Evolutionary conservation across 1,284 basidiomycete species (phyloP).

Genomic region (Phellopilus nigrolimitatus): DNA sequence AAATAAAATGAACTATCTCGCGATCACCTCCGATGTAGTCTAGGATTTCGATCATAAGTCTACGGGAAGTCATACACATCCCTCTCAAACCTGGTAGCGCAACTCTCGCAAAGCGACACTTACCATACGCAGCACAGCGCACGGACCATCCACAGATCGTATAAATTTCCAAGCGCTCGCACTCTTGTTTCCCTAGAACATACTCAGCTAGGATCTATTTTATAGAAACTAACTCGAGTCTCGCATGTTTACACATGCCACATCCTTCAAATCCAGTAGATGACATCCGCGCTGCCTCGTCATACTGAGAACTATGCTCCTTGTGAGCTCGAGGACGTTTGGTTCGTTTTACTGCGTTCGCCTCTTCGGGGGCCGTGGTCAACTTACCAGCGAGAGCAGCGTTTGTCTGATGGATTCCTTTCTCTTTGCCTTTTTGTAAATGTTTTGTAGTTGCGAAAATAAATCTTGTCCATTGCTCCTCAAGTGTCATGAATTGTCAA

Average conservation of each 20-base stretch:
- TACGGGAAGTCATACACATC: too few relatives aligned
- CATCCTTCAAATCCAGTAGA: constrained; percentile 77
- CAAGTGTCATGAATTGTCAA: too few relatives aligned
- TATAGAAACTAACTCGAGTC: constrained; percentile 86
- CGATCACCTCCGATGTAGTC: too few relatives aligned
- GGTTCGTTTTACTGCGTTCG: constrained; percentile 34
- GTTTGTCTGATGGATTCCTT: constrained; percentile 71
- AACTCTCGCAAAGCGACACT: not conserved
- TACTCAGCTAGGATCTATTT: constrained; percentile 87
- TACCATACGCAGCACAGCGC: constrained; percentile 59
- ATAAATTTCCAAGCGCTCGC: constrained; percentile 34
- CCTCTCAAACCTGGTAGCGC: too few relatives aligned
- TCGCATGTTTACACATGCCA: constrained; percentile 83
- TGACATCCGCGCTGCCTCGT: constrained; percentile 69
- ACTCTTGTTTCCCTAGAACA: constrained; percentile 55
- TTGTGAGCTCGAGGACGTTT: constrained; percentile 64
- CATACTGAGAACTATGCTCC: constrained; percentile 58
- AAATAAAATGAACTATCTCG: too few relatives aligned
- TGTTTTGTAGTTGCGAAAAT: too few relatives aligned
- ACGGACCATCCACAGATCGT: constrained; percentile 37
- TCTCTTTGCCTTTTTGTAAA: too few relatives aligned
- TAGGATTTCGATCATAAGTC: too few relatives aligned
- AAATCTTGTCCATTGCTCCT: too few relatives aligned
- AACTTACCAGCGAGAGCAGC: constrained; percentile 56
- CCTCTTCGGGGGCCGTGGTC: constrained; percentile 35